These are phyloP conservation scores for Fusarium siculi DNA, from an alignment of 2,329 filamentous ascomycete genomes.

Conservation along the genomic window DNA sequence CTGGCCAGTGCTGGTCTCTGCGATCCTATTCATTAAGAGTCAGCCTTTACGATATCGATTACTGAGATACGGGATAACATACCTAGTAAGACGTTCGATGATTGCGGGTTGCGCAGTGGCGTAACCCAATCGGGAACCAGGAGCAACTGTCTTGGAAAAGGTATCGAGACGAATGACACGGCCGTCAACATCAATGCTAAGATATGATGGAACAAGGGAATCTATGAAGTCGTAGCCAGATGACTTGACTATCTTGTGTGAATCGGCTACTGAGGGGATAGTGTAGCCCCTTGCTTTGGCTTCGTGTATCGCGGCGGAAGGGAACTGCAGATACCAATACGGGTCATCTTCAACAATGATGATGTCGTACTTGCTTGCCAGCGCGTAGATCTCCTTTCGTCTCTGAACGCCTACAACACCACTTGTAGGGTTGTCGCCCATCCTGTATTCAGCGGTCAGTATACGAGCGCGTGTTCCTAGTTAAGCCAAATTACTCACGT, in stretches of 20 bases:
- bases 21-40: conserved; percentile 63
- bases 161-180: conserved; percentile 91
- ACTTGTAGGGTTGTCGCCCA: conserved; percentile 87
- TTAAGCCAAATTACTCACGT: conserved; percentile 67
- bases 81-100: conserved; percentile 72
- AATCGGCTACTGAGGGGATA: conserved; percentile 46
- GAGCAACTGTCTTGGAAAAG: conserved; percentile 92
- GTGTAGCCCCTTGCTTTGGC: conserved; percentile 58
- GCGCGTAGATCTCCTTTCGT: conserved; percentile 79
- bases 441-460: conserved; percentile 25
- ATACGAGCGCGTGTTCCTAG: background rate
- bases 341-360: conserved; percentile 95
- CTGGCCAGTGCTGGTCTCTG: conserved; percentile 82
- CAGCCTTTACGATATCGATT: background rate
- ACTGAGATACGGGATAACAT: background rate
- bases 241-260: conserved; percentile 48
- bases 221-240: conserved; percentile 83
- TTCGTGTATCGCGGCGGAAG: conserved; percentile 69
- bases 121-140: conserved; percentile 91
- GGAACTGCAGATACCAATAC: conserved; percentile 95
- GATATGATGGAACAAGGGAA: conserved; percentile 83
- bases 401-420: conserved; percentile 78
- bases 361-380: conserved; percentile 87
- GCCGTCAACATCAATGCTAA: conserved; percentile 84
- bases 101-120: conserved; percentile 85